Base-by-base conservation (phyloP, 495 filamentous ascomycete genomes). In the Aspergillus ostianus region DNA sequence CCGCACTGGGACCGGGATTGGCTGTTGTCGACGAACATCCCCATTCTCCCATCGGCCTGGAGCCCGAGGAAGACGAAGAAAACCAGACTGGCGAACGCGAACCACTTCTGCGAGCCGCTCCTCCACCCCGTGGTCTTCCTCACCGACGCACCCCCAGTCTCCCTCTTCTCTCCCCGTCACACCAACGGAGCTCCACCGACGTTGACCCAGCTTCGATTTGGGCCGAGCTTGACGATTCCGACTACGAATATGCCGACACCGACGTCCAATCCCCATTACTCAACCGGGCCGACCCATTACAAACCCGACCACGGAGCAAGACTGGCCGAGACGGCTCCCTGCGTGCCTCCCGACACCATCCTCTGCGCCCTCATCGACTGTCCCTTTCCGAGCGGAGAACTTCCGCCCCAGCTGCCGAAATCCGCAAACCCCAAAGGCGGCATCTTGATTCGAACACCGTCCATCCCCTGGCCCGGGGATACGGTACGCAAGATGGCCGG, bases 191-290 rank as follows among this genome's bases (percentile, higher is more conserved):
- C 30, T 67, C 71, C 12, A 62, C 69, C 23, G 72, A 78, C 52
- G 57, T 76, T 52, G 73, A 77, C 51, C 68, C 78, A 15, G 78
- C 77, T 3, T 79, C 78, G 15, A 80, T 82, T 18, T 80, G 78
- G 79, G 78, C 77, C 6, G 79, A 82, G 55, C 75, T 82, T 17
- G 78, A 82, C 44, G 79, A 80, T 46, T 79, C 76, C 1, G 76
- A 79, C 36, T 63, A 67, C 41, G 74, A 74, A 4, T 56, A 64
- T 23, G 55, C 51, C 4, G 60, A 60, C 45, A 47, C 61, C 3
- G 62, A 60, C 29, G 41, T 51, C 36, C 63, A 55, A 21, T 58
- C 67, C 9, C 53, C 59, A n/a, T 49, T 60, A 7, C 56, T 56
- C 17, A 57, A 23, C 15, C 70, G 63, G 13, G 61, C 62, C 4